phyloP scores from a whole-genome alignment of 495 filamentous ascomycete species.

The Penicillium cataractarum region DNA sequence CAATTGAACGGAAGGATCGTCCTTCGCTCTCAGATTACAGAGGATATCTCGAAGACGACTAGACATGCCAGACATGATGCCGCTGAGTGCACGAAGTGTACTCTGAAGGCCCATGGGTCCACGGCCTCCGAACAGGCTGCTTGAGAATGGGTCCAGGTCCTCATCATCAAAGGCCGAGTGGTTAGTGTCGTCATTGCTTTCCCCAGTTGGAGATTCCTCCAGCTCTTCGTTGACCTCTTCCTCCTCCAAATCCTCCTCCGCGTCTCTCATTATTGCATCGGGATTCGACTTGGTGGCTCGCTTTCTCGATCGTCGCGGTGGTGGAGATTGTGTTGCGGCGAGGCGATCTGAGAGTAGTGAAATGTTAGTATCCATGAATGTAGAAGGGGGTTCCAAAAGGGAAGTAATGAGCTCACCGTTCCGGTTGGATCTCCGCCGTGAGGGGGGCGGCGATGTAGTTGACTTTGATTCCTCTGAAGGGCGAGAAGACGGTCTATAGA shows the following conservation, averaged over 20 bases:
- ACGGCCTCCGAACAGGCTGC: conserved; percentile 69
- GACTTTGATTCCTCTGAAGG: conserved; percentile 48
- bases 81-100: conserved; percentile 82
- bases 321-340: conserved; percentile 38
- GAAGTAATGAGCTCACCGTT: conserved; percentile 38
- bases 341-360: conserved; percentile 32
- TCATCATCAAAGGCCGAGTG: conserved; percentile 61
- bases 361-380: not conserved
- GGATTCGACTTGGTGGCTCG: conserved; percentile 55
- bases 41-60: conserved; percentile 82
- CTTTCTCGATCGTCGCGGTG: conserved; percentile 57
- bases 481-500: conserved; percentile 46
- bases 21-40: conserved; percentile 80
- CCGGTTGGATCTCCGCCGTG: conserved; percentile 70
- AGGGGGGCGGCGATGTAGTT: conserved; percentile 52
- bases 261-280: conserved; percentile 56
- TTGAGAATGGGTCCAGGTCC: conserved; percentile 78
- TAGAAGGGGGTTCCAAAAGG: not conserved
- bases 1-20: conserved; percentile 84
- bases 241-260: conserved; percentile 45
- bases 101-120: conserved; percentile 70
- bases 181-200: conserved; percentile 60
- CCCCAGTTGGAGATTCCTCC: conserved; percentile 55
- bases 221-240: conserved; percentile 41
- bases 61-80: conserved; percentile 86